Conservation (phyloP, 768 basidiomycete genomes). For the Ramaria sp. region DNA sequence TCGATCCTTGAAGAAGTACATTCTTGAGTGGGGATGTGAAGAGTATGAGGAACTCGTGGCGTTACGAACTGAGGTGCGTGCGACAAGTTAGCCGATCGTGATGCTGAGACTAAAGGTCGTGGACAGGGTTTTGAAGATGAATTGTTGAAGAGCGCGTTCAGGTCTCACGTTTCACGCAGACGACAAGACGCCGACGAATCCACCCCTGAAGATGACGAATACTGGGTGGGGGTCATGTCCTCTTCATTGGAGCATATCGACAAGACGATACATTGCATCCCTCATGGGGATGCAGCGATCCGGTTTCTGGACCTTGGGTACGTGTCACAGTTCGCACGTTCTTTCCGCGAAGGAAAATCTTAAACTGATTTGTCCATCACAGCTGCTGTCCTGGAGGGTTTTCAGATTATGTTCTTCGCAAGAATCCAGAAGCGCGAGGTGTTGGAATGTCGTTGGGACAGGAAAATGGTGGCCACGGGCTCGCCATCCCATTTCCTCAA, state of each 20-base stretch:
- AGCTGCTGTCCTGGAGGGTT: conserved; percentile 24
- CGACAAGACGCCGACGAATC: not conserved
- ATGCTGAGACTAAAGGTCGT: not conserved
- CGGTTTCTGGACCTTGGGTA: conserved; percentile 22
- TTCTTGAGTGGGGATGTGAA: not conserved
- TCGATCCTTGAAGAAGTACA: not conserved
- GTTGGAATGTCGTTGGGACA: conserved; percentile 19
- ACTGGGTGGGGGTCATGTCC: not conserved
- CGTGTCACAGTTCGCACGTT: not conserved
- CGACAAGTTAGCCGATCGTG: not conserved
- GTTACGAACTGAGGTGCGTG: not conserved
- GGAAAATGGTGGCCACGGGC: conserved; percentile 19
- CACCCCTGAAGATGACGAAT: not conserved
- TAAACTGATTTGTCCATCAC: too few relatives aligned
- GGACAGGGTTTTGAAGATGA: not conserved
- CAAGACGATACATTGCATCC: conserved; percentile 6
- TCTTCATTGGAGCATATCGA: conserved; percentile 14
- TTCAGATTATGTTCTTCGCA: conserved; percentile 19
- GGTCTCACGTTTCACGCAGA: not conserved
- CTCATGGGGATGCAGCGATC: conserved; percentile 7
- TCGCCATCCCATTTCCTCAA: conserved; percentile 14
- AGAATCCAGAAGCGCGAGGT: conserved; percentile 16
- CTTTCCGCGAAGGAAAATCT: not conserved
- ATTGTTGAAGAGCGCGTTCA: not conserved
- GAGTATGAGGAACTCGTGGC: not conserved